A percentile compares a stretch with the other conserved stretches of the same genome.
phyloP scores from a whole-genome alignment of 768 basidiomycete genomes.

The Hericium rajendrae region DNA sequence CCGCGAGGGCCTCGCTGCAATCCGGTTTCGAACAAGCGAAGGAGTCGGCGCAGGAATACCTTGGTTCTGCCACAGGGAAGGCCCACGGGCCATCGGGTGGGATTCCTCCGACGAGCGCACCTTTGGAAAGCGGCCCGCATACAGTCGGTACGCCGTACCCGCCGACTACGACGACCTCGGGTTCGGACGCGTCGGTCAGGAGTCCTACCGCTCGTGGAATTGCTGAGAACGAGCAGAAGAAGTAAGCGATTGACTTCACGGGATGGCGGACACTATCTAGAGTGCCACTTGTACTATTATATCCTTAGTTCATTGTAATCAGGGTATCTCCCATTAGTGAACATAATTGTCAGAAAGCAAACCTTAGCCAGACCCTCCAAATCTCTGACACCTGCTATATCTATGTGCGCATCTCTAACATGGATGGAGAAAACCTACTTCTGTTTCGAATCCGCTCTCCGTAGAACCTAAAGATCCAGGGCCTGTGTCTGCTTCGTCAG shows the following conservation, averaged over 20 bases:
- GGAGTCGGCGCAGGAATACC: constrained; percentile 13
- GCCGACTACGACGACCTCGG: neutral
- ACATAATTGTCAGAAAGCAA: neutral
- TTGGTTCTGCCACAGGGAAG: neutral
- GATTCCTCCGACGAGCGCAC: neutral
- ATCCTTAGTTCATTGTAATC: neutral
- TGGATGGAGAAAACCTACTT: neutral
- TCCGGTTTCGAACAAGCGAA: constrained; percentile 23
- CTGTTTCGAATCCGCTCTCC: constrained; percentile 38
- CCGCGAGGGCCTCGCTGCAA: constrained; percentile 29
- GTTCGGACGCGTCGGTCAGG: neutral
- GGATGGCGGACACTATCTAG: neutral
- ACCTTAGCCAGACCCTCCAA: neutral
- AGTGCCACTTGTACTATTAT: neutral
- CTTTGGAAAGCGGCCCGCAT: neutral
- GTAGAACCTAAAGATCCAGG: constrained; percentile 34
- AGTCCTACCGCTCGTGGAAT: neutral
- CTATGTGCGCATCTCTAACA: neutral
- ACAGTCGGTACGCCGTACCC: neutral
- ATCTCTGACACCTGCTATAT: neutral
- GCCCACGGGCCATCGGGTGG: neutral
- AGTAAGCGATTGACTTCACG: neutral
- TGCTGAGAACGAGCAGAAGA: neutral
- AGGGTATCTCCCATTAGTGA: neutral
- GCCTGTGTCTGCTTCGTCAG: constrained; percentile 28